Evolutionary conservation across 2,329 filamentous ascomycete species (phyloP).

Genomic region (Diaporthe nobilis): DNA sequence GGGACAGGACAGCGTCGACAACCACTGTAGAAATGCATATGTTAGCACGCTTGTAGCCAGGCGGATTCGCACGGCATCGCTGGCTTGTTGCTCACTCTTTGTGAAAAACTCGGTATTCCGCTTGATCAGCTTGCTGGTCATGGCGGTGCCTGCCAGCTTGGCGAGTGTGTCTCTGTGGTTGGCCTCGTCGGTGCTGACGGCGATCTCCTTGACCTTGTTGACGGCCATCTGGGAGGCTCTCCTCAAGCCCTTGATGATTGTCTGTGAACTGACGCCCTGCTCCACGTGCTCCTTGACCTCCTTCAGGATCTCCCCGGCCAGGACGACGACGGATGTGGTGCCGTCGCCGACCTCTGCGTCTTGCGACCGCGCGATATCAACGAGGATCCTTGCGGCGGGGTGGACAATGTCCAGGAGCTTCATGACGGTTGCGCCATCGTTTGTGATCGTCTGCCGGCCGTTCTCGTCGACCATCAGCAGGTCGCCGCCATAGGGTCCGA

Average conservation of each 20-base stretch:
- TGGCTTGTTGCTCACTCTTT: slow-evolving; percentile 76
- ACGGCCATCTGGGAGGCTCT: slow-evolving; percentile 91
- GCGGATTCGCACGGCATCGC: too few relatives aligned
- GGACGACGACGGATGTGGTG: slow-evolving; percentile 95
- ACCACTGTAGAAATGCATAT: slow-evolving; percentile 76
- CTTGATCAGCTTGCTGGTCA: slow-evolving; percentile 99
- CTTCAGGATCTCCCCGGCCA: slow-evolving; percentile 98
- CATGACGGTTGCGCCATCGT: slow-evolving; percentile 99
- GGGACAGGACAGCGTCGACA: slow-evolving; percentile 93
- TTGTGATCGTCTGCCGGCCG: slow-evolving; percentile 97
- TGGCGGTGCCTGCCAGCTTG: slow-evolving; percentile 94
- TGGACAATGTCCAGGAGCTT: slow-evolving; percentile 99
- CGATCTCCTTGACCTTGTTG: slow-evolving; percentile 99
- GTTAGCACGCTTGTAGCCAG: slow-evolving; percentile 43
- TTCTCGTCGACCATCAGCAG: slow-evolving; percentile 96
- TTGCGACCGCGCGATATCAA: slow-evolving; percentile 98
- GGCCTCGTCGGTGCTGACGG: slow-evolving; percentile 84
- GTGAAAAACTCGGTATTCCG: slow-evolving; percentile 97
- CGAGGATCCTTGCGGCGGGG: slow-evolving; percentile 95
- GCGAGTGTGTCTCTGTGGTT: slow-evolving; percentile 89
- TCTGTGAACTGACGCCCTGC: slow-evolving; percentile 96
- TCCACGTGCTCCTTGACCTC: slow-evolving; percentile 97
- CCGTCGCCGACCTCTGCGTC: slow-evolving; percentile 99
- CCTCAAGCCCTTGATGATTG: slow-evolving; percentile 95
- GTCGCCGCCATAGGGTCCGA: slow-evolving; percentile 97